Percentiles rank a stretch among this genome's conserved stretches.
These are phyloP conservation scores for Fragilaria crotonensis DNA, from an alignment of 108 stramenopile species.

Conservation along the genomic window DNA sequence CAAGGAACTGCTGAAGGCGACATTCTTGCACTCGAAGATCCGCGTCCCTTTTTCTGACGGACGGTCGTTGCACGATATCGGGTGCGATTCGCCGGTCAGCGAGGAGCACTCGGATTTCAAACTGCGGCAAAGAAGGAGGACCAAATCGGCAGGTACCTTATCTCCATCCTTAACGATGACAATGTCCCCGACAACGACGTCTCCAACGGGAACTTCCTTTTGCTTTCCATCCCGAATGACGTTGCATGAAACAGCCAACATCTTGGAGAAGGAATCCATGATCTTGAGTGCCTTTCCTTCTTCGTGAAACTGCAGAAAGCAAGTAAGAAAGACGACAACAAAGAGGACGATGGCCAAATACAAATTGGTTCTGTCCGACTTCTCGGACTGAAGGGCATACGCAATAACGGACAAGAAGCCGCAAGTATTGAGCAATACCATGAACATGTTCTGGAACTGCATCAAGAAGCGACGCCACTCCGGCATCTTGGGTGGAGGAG, in stretches of 20 bases:
- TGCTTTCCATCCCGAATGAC: constrained; percentile 2
- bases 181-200: constrained; percentile 72
- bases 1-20: constrained; percentile 86
- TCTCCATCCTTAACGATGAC: constrained; percentile 65
- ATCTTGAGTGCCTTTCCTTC: constrained; percentile 4
- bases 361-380: constrained; percentile 2
- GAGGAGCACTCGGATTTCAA: constrained; percentile 73
- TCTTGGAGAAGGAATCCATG: constrained; percentile 5
- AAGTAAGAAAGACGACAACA: constrained; percentile 4
- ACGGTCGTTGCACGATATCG: constrained; percentile 80
- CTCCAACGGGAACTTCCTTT: background rate
- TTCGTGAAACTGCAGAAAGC: constrained; percentile 1
- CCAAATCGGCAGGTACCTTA: constrained; percentile 83
- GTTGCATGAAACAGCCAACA: constrained; percentile 5
- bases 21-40: constrained; percentile 76
- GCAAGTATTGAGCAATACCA: constrained; percentile 61
- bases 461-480: constrained; percentile 68
- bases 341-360: constrained; percentile 11
- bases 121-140: constrained; percentile 62
- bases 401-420: constrained; percentile 48
- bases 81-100: constrained; percentile 87
- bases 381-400: background rate
- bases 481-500: constrained; percentile 54
- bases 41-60: constrained; percentile 52
- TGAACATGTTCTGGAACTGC: constrained; percentile 71